A percentile compares a stretch with the other conserved stretches of the same genome.
phyloP scores from a whole-genome alignment of 345 rosid genomes.

The Acer saccharum region DNA sequence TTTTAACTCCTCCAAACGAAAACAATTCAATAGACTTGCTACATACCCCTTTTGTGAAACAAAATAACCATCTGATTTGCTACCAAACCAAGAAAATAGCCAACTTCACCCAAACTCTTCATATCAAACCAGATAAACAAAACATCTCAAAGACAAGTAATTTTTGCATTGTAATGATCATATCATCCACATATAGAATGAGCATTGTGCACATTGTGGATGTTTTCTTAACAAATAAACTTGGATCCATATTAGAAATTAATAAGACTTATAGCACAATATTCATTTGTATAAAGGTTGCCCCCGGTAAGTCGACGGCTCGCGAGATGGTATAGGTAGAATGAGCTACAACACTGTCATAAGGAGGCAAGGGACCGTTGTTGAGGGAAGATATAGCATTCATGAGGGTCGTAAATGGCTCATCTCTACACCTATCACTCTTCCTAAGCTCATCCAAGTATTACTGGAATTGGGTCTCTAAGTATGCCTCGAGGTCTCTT shows the following conservation, averaged over 20 bases:
- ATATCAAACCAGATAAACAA: constrained; percentile 6
- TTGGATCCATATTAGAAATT: neutral
- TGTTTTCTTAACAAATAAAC: neutral
- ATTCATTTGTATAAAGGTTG: too few species aligned
- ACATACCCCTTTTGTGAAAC: constrained; percentile 20
- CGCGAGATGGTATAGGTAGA: too few species aligned
- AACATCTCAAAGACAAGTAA: neutral
- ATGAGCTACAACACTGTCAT: too few species aligned
- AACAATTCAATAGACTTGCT: neutral
- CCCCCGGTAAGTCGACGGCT: too few species aligned
- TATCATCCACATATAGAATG: neutral
- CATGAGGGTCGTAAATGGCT: too few species aligned
- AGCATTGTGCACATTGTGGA: neutral
- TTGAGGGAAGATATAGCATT: too few species aligned
- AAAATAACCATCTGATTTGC: constrained; percentile 5
- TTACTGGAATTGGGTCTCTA: too few species aligned
- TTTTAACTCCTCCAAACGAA: neutral
- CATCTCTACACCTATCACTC: too few species aligned
- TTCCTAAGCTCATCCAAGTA: too few species aligned
- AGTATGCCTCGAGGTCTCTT: too few species aligned
- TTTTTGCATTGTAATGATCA: constrained; percentile 8
- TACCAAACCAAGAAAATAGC: constrained; percentile 17
- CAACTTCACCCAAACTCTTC: constrained; percentile 17
- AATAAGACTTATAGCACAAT: too few species aligned
- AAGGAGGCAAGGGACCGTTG: too few species aligned